Conservation (phyloP, 129 eudicot species). For the Flaveria ramosissima region DNA sequence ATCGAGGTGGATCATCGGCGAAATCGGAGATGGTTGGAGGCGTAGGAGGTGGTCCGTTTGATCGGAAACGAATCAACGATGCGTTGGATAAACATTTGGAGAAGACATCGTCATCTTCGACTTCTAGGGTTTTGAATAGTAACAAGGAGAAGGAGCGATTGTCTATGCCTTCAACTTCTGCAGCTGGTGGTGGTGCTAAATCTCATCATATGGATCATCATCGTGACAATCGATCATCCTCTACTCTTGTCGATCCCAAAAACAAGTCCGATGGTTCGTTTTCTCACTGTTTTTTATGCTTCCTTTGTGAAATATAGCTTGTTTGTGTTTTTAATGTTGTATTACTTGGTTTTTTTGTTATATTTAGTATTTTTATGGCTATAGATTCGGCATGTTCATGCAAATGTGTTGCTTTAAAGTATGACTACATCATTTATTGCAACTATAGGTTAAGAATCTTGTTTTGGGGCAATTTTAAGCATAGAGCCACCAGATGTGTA, state of each 20-base stretch:
- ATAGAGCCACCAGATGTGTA: not conserved
- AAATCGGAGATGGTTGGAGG: constrained; percentile 57
- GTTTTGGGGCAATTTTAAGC: not conserved
- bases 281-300: not conserved
- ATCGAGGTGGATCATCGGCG: constrained; percentile 63
- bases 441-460: not conserved
- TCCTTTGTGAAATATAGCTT: not conserved
- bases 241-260: constrained; percentile 34
- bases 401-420: not conserved
- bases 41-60: constrained; percentile 45
- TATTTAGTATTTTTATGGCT: not conserved
- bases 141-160: constrained; percentile 47
- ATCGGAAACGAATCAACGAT: constrained; percentile 84
- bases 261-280: constrained; percentile 57
- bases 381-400: not conserved
- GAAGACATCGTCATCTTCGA: constrained; percentile 62
- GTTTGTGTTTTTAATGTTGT: not conserved
- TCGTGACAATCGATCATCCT: constrained; percentile 43
- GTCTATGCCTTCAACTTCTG: constrained; percentile 58
- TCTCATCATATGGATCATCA: constrained; percentile 40
- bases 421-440: not conserved
- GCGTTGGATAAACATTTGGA: constrained; percentile 81
- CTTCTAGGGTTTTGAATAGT: constrained; percentile 51
- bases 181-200: constrained; percentile 40
- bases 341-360: not conserved